These are phyloP conservation scores for Trametes punicea DNA, from an alignment of 768 basidiomycete genomes.

Conservation along the genomic window DNA sequence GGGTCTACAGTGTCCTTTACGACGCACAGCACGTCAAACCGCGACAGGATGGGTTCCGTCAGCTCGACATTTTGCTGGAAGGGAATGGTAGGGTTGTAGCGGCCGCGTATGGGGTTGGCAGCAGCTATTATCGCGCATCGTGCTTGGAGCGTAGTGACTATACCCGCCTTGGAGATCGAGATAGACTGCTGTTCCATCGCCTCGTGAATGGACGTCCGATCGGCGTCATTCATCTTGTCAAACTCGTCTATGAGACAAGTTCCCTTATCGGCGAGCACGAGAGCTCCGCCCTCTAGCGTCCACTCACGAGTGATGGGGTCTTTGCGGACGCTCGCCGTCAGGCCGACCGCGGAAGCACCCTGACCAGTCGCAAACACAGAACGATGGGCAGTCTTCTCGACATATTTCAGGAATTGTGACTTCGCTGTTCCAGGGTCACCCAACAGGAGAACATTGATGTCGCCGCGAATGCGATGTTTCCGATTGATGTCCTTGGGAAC, in stretches of 20 bases:
- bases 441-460: constrained; percentile 94
- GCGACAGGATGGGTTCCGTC: constrained; percentile 96
- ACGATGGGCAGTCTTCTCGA: constrained; percentile 96
- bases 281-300: constrained; percentile 97
- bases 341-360: constrained; percentile 96
- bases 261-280: constrained; percentile 98
- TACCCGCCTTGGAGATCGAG: constrained; percentile 98
- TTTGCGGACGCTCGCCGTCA: constrained; percentile 98
- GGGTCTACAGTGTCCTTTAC: constrained; percentile 98
- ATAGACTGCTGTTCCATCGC: constrained; percentile 99
- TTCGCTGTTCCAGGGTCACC: constrained; percentile 99
- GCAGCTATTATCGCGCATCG: constrained; percentile 97
- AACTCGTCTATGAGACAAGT: constrained; percentile 98
- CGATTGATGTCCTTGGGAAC: constrained; percentile 94
- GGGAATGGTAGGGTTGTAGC: constrained; percentile 97
- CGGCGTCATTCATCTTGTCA: constrained; percentile 99
- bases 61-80: constrained; percentile 98
- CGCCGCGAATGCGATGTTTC: constrained; percentile 94
- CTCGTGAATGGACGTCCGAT: constrained; percentile 97
- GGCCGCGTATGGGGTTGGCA: constrained; percentile 94
- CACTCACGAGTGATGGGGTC: constrained; percentile 97
- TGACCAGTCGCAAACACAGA: constrained; percentile 99
- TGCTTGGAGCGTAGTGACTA: constrained; percentile 96
- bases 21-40: constrained; percentile 97
- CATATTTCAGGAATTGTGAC: constrained; percentile 98